Percentiles rank a stretch among this genome's conserved stretches.
Evolutionary conservation across 2,329 filamentous ascomycete species (phyloP).

Genomic region (Venturiaceae sp.): DNA sequence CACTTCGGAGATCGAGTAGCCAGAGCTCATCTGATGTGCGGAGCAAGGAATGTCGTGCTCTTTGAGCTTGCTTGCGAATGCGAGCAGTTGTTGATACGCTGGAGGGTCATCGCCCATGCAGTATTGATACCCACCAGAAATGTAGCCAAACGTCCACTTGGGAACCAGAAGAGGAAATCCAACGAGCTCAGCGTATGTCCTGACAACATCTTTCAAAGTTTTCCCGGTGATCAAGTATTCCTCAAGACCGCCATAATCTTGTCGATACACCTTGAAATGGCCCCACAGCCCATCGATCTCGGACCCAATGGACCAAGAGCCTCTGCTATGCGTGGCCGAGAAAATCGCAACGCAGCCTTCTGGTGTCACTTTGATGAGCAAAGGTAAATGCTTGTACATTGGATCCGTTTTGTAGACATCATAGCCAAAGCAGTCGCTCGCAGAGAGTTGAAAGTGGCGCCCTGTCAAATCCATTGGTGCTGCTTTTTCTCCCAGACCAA

Average conservation of each 20-base stretch:
- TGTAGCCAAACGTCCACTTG: constrained; percentile 63
- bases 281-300: constrained; percentile 73
- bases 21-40: constrained; percentile 62
- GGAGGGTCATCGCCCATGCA: constrained; percentile 47
- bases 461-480: constrained; percentile 64
- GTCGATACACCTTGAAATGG: constrained; percentile 63
- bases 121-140: constrained; percentile 58
- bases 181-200: constrained; percentile 55
- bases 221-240: constrained; percentile 59
- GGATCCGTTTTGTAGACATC: constrained; percentile 62
- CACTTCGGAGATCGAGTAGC: constrained; percentile 58
- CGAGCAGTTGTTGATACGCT: constrained; percentile 46
- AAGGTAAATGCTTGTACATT: constrained; percentile 66
- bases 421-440: constrained; percentile 65
- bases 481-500: constrained; percentile 63
- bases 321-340: constrained; percentile 55
- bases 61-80: constrained; percentile 51
- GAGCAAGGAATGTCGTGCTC: constrained; percentile 60
- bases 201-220: constrained; percentile 57
- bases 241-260: constrained; percentile 62
- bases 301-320: constrained; percentile 56
- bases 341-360: constrained; percentile 57
- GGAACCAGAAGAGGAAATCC: constrained; percentile 60
- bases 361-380: constrained; percentile 59
- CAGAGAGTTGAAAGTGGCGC: constrained; percentile 55